Evolutionary conservation across 495 filamentous ascomycete species (phyloP).

Genomic region (Lepidopterella palustris): DNA sequence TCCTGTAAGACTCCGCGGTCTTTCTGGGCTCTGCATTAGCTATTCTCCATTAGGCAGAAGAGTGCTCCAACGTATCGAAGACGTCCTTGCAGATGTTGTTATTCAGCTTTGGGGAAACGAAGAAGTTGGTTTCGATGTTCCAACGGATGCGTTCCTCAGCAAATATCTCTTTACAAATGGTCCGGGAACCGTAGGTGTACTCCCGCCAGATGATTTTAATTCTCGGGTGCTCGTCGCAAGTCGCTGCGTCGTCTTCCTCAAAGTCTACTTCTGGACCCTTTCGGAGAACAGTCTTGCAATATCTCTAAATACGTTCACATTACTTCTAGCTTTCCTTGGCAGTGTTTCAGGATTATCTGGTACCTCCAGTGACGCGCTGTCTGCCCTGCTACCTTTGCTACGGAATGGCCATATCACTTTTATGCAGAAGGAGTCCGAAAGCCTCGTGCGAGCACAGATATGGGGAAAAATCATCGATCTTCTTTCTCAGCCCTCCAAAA

Average conservation of each 20-base stretch:
- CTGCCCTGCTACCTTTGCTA: conserved; percentile 11
- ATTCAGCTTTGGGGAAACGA: background rate
- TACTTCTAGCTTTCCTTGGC: conserved; percentile 5
- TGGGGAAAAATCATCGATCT: conserved; percentile 1
- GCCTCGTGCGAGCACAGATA: background rate
- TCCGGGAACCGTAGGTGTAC: background rate
- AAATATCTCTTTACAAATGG: background rate
- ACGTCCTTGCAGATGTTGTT: background rate
- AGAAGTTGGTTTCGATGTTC: background rate
- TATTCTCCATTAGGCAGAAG: background rate
- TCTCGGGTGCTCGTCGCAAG: background rate
- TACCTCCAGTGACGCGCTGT: conserved; percentile 14
- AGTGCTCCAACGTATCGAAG: background rate
- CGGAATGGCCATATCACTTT: background rate
- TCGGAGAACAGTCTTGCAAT: background rate
- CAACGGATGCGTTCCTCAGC: background rate
- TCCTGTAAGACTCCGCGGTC: background rate
- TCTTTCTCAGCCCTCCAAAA: conserved; percentile 6
- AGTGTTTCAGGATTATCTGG: background rate
- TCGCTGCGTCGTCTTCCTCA: conserved; percentile 10
- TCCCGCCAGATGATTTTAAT: background rate
- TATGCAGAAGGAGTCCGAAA: background rate
- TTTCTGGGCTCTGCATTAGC: conserved; percentile 6
- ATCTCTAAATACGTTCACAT: background rate
- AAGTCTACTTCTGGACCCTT: conserved; percentile 10